These are phyloP conservation scores for Annulohypoxylon stygium DNA, from an alignment of 495 filamentous ascomycete genomes.

Conservation along the genomic window DNA sequence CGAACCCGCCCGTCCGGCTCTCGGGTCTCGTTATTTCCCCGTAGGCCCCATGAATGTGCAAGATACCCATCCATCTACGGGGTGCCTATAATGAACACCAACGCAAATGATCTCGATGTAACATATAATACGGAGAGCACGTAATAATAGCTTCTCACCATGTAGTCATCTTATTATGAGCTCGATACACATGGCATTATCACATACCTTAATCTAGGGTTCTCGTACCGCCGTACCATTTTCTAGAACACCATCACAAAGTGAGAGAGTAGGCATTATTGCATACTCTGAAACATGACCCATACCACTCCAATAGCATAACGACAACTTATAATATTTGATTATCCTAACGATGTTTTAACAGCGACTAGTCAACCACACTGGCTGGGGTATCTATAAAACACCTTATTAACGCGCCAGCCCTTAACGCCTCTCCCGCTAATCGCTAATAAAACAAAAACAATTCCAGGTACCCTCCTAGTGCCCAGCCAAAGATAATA, in stretches of 20 bases:
- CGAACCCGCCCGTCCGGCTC: conserved; percentile 45
- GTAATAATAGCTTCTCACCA: conserved; percentile 22
- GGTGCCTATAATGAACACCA: conserved; percentile 18
- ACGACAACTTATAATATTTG: conserved; percentile 11
- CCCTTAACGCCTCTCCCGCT: neutral
- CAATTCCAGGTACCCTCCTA: neutral
- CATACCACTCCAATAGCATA: conserved; percentile 27
- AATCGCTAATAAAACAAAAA: neutral
- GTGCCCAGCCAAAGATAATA: conserved; percentile 4
- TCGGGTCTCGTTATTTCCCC: conserved; percentile 46
- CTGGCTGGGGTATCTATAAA: neutral
- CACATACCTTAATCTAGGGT: conserved; percentile 7
- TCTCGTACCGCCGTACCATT: conserved; percentile 19
- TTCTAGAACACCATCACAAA: conserved; percentile 46
- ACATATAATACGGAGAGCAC: conserved; percentile 25
- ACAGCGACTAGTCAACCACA: conserved; percentile 2
- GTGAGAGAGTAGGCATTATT: conserved; percentile 31
- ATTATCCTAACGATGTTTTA: conserved; percentile 15
- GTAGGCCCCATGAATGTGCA: conserved; percentile 28
- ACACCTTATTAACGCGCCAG: neutral
- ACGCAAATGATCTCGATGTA: conserved; percentile 23
- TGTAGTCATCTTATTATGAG: conserved; percentile 26
- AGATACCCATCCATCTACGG: conserved; percentile 17
- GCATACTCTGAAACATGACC: conserved; percentile 45
- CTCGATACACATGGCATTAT: conserved; percentile 9